A percentile compares a stretch with the other conserved stretches of the same genome.
Conservation (phyloP, 2,329 filamentous ascomycete species). For the Ascochyta rabiei region DNA sequence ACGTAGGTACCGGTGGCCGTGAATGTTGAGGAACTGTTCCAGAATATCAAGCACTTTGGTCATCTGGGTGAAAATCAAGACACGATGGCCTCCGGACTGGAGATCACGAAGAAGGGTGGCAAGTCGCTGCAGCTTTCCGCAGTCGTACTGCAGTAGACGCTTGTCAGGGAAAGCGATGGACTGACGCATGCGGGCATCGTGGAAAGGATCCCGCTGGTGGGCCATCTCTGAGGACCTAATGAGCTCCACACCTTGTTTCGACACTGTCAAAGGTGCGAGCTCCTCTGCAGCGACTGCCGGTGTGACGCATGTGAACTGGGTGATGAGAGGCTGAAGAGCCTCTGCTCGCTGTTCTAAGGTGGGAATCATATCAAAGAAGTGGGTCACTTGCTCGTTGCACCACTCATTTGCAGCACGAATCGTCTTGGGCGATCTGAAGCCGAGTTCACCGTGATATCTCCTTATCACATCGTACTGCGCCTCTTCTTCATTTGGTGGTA, state of each 20-base stretch:
- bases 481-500: conserved; percentile 23
- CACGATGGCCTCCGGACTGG: conserved; percentile 88
- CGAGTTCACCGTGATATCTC: conserved; percentile 35
- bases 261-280: conserved; percentile 68
- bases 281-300: conserved; percentile 85
- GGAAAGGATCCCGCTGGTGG: conserved; percentile 78
- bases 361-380: conserved; percentile 71
- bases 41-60: conserved; percentile 97
- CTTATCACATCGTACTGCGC: conserved; percentile 52
- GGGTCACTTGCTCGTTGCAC: conserved; percentile 72
- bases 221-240: conserved; percentile 61
- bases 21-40: conserved; percentile 96
- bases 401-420: conserved; percentile 59
- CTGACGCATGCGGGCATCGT: conserved; percentile 88
- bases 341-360: conserved; percentile 75
- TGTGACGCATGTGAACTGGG: conserved; percentile 91
- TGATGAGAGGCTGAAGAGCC: conserved; percentile 74
- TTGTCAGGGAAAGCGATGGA: conserved; percentile 98
- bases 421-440: conserved; percentile 39
- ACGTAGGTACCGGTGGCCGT: conserved; percentile 94
- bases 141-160: conserved; percentile 94
- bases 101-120: conserved; percentile 85
- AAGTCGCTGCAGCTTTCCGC: conserved; percentile 90
- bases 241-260: conserved; percentile 62
- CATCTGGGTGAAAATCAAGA: conserved; percentile 99